A percentile compares a stretch with the other conserved stretches of the same genome.
Conservation (phyloP, 257 asterid species). For the Ajuga chamaepitys region DNA sequence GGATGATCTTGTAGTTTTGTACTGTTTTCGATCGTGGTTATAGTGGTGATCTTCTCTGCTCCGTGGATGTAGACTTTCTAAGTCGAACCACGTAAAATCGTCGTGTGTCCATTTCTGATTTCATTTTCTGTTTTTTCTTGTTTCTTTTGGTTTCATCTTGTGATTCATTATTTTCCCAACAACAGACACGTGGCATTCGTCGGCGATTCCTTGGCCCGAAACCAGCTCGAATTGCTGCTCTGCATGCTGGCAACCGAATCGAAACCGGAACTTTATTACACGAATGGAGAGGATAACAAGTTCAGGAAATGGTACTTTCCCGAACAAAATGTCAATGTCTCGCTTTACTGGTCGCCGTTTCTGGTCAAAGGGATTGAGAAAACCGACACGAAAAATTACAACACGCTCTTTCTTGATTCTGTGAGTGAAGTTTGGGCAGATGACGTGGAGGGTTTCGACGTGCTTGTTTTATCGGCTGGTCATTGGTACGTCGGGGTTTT, state of each 20-base stretch:
- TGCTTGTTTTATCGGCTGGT: conserved; percentile 52
- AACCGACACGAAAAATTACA: conserved; percentile 19
- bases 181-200: conserved; percentile 75
- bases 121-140: too few species aligned
- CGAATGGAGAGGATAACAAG: conserved; percentile 33
- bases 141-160: too few species aligned
- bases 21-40: too few species aligned
- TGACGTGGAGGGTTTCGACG: conserved; percentile 36
- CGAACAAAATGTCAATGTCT: too few species aligned
- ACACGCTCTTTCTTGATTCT: conserved; percentile 39
- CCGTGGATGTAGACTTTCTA: too few species aligned
- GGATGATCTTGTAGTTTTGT: too few species aligned
- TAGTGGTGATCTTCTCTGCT: too few species aligned
- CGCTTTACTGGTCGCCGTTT: conserved; percentile 64
- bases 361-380: conserved; percentile 64
- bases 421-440: conserved; percentile 58
- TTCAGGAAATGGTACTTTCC: too few species aligned
- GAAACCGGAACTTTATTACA: conserved; percentile 38
- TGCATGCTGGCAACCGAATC: conserved; percentile 50
- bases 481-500: too few species aligned
- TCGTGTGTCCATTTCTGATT: too few species aligned
- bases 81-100: too few species aligned
- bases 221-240: conserved; percentile 69
- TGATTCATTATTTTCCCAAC: too few species aligned
- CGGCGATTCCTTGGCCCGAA: conserved; percentile 83